These are phyloP conservation scores for Phytomonas sp. DNA, from an alignment of 208 protist species.

Conservation along the genomic window DNA sequence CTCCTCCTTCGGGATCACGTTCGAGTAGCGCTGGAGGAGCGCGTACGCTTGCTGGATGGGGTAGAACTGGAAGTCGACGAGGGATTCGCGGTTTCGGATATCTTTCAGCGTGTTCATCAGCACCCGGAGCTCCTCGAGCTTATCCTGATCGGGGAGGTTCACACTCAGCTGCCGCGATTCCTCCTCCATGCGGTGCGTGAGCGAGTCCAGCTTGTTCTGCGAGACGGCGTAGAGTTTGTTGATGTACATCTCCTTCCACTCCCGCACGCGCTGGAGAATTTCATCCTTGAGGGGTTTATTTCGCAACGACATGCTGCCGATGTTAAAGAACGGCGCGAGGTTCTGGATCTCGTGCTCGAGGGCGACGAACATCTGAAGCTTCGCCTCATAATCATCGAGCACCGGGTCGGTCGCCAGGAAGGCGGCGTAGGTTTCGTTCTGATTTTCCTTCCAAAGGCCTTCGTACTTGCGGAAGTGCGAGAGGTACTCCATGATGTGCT, in stretches of 20 bases:
- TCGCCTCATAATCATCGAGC: slow-evolving; percentile 91
- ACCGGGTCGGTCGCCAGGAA: slow-evolving; percentile 78
- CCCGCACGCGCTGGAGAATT: slow-evolving; percentile 76
- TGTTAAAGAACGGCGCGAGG: slow-evolving; percentile 80
- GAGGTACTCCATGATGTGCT: slow-evolving; percentile 91
- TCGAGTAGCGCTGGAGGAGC: slow-evolving; percentile 86
- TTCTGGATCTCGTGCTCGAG: slow-evolving; percentile 88
- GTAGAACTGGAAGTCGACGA: slow-evolving; percentile 91
- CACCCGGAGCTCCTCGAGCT: slow-evolving; percentile 91
- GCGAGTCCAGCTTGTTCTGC: slow-evolving; percentile 75
- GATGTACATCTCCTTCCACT: slow-evolving; percentile 94
- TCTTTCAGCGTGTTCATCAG: slow-evolving; percentile 90
- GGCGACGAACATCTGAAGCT: slow-evolving; percentile 83
- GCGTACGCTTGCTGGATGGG: slow-evolving; percentile 93
- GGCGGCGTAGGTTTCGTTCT: slow-evolving; percentile 85
- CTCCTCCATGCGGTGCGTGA: slow-evolving; percentile 93
- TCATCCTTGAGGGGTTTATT: slow-evolving; percentile 92
- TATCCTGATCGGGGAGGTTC: slow-evolving; percentile 91
- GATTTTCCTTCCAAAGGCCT: slow-evolving; percentile 94
- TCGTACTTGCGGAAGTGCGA: slow-evolving; percentile 88
- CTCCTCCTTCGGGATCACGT: slow-evolving; percentile 94
- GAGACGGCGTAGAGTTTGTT: slow-evolving; percentile 92
- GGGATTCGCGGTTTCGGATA: slow-evolving; percentile 87
- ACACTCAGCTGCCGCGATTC: slow-evolving; percentile 75
- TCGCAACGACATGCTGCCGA: slow-evolving; percentile 89